These are phyloP conservation scores for Aspergillus sclerotioniger DNA, from an alignment of 495 filamentous ascomycete species.

Conservation along the genomic window DNA sequence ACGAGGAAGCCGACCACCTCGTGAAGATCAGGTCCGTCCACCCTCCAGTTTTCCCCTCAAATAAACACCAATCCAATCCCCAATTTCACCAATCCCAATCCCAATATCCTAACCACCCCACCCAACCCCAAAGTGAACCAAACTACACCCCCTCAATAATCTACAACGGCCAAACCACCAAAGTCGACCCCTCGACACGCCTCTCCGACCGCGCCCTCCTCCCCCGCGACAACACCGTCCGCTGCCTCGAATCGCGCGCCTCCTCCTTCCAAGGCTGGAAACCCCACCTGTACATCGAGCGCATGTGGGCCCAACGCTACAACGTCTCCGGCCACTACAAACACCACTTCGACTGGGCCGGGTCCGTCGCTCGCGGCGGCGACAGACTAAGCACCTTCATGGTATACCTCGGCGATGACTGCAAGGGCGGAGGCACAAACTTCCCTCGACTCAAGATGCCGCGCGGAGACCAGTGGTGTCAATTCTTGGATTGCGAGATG, in stretches of 20 bases:
- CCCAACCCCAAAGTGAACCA: conserved; percentile 29
- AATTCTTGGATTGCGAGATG: conserved; percentile 52
- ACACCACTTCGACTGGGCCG: conserved; percentile 60
- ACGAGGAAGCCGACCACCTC: conserved; percentile 48
- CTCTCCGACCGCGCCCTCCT: conserved; percentile 59
- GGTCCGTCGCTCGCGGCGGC: conserved; percentile 37
- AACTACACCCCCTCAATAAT: conserved; percentile 57
- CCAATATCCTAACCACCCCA: background rate
- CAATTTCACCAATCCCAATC: background rate
- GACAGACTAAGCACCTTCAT: conserved; percentile 58
- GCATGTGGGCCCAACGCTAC: conserved; percentile 61
- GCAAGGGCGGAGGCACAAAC: conserved; percentile 61
- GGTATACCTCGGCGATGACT: conserved; percentile 59
- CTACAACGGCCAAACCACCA: conserved; percentile 45
- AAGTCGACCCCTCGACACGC: conserved; percentile 47
- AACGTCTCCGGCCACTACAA: conserved; percentile 55
- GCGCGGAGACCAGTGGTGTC: conserved; percentile 51
- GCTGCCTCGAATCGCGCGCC: conserved; percentile 68
- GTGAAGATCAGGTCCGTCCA: conserved; percentile 45
- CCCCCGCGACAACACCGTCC: conserved; percentile 56
- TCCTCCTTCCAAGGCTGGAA: conserved; percentile 69
- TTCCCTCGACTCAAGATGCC: conserved; percentile 52
- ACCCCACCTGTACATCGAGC: conserved; percentile 57
- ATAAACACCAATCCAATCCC: conserved; percentile 11
- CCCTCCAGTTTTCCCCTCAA: background rate